Conservation (phyloP, 306 rosid species). For the Pyrus betulifolia region DNA sequence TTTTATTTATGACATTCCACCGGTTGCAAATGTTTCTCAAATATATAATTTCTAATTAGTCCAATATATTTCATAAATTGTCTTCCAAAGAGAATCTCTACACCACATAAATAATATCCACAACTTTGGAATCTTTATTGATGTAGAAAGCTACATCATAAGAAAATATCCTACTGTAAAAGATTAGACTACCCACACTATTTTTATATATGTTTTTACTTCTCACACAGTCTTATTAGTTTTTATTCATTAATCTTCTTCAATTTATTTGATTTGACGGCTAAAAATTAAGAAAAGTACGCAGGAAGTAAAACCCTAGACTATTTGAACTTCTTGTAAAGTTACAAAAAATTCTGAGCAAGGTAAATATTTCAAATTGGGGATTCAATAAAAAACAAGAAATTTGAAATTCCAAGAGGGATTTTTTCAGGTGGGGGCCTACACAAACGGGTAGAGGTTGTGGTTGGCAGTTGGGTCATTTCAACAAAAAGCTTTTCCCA, state of each 20-base stretch:
- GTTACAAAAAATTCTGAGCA: neutral
- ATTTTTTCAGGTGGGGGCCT: neutral
- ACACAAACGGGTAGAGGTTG: constrained; percentile 7
- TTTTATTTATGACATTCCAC: too few species aligned
- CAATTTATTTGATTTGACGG: fast-evolving
- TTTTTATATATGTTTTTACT: too few species aligned
- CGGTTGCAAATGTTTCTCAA: too few species aligned
- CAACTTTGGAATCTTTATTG: neutral
- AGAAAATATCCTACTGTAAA: neutral
- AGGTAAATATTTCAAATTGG: neutral
- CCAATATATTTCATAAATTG: too few species aligned
- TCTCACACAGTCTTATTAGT: too few species aligned
- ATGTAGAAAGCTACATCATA: neutral
- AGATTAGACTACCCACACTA: too few species aligned
- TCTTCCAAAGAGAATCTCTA: neutral
- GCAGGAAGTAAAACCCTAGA: too few species aligned
- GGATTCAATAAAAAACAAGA: neutral
- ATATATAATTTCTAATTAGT: too few species aligned
- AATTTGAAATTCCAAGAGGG: neutral
- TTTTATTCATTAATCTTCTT: too few species aligned
- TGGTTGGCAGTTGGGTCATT: constrained; percentile 57
- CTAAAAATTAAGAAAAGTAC: fast-evolving
- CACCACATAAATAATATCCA: neutral
- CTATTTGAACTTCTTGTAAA: neutral
- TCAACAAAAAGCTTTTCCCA: constrained; percentile 20